These are phyloP conservation scores for Malus hybrid DNA, from an alignment of 331 rosid genomes.

Conservation along the genomic window DNA sequence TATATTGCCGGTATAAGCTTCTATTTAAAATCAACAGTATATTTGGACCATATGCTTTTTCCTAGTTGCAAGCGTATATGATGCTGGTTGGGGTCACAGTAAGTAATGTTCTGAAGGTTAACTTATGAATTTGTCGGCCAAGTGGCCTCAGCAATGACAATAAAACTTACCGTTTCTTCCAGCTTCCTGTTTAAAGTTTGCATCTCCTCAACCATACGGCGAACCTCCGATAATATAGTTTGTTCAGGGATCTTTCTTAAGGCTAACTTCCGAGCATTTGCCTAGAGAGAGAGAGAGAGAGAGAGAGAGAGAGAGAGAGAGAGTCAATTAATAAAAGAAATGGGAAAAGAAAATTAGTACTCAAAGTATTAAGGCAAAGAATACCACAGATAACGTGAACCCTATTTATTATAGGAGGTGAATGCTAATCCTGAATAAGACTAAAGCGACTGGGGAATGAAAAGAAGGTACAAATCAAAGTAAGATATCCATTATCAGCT, in stretches of 20 bases:
- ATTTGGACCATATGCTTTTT: not conserved
- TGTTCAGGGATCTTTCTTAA: slow-evolving; percentile 76
- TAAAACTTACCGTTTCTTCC: slow-evolving; percentile 69
- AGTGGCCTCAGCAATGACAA: slow-evolving; percentile 1
- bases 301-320: not conserved
- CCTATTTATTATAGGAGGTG: not conserved
- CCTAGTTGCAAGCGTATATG: no score
- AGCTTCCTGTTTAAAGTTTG: slow-evolving; percentile 67
- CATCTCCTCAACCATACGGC: slow-evolving; percentile 93
- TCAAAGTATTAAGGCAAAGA: not conserved
- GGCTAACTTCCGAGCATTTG: slow-evolving; percentile 64
- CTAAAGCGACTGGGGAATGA: not conserved
- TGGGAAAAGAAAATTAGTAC: not conserved
- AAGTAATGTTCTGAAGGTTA: not conserved
- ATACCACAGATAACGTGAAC: not conserved
- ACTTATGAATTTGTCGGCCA: not conserved
- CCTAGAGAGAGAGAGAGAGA: slow-evolving; percentile 26
- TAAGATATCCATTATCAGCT: not conserved
- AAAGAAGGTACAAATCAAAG: not conserved
- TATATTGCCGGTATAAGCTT: not conserved
- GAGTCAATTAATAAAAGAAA: slow-evolving; percentile 1
- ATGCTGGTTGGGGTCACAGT: no score
- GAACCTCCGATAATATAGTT: slow-evolving; percentile 70
- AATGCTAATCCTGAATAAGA: not conserved
- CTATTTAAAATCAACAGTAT: not conserved